Evolutionary conservation across 2,329 filamentous ascomycete species (phyloP).

Genomic region (Venturia pyrina): DNA sequence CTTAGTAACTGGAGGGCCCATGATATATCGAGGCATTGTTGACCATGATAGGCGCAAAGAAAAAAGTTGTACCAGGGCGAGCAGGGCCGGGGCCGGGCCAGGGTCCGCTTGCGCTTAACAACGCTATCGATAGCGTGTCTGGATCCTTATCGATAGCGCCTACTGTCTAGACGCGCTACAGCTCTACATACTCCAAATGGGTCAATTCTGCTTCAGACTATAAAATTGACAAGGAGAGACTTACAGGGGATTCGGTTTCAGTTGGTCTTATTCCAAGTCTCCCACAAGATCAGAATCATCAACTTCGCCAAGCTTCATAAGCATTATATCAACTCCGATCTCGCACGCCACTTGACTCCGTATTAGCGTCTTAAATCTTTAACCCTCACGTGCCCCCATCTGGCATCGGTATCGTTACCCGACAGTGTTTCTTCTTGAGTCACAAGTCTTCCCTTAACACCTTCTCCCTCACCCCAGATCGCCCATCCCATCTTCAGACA

Average conservation of each 20-base stretch:
- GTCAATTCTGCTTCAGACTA: no score
- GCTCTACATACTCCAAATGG: no score
- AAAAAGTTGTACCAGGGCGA: not conserved
- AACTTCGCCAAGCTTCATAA: not conserved
- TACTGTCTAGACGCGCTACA: no score
- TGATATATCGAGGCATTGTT: conserved; percentile 15
- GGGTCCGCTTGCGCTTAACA: no score
- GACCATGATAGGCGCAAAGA: not conserved
- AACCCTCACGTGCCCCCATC: not conserved
- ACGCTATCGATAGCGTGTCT: no score
- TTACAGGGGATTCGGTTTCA: no score
- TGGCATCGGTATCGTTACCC: not conserved
- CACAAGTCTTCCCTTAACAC: not conserved
- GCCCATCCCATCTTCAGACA: not conserved
- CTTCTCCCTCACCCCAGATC: not conserved
- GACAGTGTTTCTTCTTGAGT: not conserved
- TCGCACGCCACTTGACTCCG: not conserved
- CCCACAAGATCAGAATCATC: not conserved
- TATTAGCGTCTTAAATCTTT: not conserved
- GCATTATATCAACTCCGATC: not conserved
- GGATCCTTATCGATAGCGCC: no score
- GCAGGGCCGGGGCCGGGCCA: no score
- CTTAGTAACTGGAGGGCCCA: conserved; percentile 31
- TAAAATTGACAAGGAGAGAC: not conserved
- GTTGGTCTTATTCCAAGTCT: not conserved